Evolutionary conservation across 225 moss, liverwort and hornwort species (phyloP).

Genomic region (Physcomitrellopsis africana): DNA sequence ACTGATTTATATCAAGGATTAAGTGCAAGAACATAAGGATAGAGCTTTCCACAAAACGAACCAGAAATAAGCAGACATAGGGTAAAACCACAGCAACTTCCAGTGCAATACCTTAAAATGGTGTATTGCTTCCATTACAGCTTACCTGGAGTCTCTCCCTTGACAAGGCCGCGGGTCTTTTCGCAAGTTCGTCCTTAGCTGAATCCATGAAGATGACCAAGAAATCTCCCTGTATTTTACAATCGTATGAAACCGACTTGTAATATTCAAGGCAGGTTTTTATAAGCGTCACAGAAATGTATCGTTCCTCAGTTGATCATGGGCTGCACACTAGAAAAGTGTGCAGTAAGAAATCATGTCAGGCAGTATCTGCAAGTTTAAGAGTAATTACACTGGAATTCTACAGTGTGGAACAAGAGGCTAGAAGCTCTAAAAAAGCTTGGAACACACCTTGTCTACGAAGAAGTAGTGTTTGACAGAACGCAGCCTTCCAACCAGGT

Average conservation of each 20-base stretch:
- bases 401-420: neutral
- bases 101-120: constrained; percentile 5
- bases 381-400: constrained; percentile 17
- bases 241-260: constrained; percentile 9
- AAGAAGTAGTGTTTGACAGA: constrained; percentile 97
- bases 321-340: neutral
- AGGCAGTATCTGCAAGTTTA: constrained; percentile 12
- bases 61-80: neutral
- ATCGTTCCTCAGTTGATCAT: neutral
- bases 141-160: constrained; percentile 80
- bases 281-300: constrained; percentile 25
- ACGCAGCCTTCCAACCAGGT: constrained; percentile 87
- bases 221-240: constrained; percentile 77
- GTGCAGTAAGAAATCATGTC: constrained; percentile 13
- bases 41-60: neutral
- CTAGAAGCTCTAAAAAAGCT: neutral
- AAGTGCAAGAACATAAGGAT: constrained; percentile 18
- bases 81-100: constrained; percentile 3
- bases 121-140: neutral
- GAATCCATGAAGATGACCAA: constrained; percentile 98
- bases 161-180: constrained; percentile 74
- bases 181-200: constrained; percentile 88
- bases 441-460: constrained; percentile 73
- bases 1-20: constrained; percentile 10
- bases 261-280: neutral